phyloP scores from a whole-genome alignment of 345 rosid genomes.

The Ailanthus altissimus region DNA sequence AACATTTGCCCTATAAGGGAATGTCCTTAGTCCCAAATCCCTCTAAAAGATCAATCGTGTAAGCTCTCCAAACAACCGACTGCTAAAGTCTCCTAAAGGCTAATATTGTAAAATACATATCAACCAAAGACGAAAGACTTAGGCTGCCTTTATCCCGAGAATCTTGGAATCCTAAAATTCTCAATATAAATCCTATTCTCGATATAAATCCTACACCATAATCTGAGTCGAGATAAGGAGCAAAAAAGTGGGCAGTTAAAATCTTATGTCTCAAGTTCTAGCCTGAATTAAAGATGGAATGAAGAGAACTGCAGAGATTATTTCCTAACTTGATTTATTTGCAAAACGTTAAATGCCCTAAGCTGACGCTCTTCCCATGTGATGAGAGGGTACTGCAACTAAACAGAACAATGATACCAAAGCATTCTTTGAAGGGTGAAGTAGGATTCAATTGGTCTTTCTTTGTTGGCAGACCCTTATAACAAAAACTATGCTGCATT shows the following conservation, averaged over 20 bases:
- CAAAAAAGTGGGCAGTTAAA: background rate
- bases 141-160: too few species aligned
- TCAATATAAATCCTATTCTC: too few species aligned
- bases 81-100: too few species aligned
- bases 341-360: background rate
- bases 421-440: background rate
- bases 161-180: too few species aligned
- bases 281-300: background rate
- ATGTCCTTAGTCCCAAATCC: too few species aligned
- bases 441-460: background rate
- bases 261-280: background rate
- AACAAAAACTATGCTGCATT: background rate
- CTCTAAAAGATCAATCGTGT: too few species aligned
- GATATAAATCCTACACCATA: too few species aligned
- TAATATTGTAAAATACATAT: too few species aligned
- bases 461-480: background rate
- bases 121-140: too few species aligned
- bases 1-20: too few species aligned
- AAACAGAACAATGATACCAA: background rate
- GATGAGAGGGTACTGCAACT: conserved; percentile 36
- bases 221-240: background rate
- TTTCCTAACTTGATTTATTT: background rate
- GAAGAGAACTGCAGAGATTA: background rate
- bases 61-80: too few species aligned
- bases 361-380: background rate